Percentiles rank a stretch among this genome's conserved stretches.
Evolutionary conservation across 1,284 basidiomycete species (phyloP).

Genomic region (Apiotrichum montevideense): DNA sequence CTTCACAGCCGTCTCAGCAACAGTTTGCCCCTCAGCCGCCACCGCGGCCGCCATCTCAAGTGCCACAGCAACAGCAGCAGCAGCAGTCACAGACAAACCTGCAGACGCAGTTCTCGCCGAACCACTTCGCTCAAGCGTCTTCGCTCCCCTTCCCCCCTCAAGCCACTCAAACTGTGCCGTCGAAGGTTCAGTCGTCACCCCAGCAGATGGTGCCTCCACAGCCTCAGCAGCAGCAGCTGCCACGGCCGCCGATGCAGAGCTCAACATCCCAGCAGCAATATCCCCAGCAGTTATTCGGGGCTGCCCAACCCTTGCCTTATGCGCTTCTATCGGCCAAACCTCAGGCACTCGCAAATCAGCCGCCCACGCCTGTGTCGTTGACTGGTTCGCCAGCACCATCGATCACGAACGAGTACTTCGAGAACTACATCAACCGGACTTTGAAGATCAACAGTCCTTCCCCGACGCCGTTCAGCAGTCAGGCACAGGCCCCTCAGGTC

Average conservation of each 20-base stretch:
- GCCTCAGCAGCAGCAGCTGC: neutral
- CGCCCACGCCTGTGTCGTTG: conserved; percentile 13
- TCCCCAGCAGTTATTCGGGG: neutral
- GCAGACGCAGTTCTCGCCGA: neutral
- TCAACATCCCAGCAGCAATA: neutral
- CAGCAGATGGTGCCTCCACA: neutral
- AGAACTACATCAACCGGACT: conserved; percentile 13
- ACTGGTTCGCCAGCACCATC: conserved; percentile 5
- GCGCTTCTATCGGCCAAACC: conserved; percentile 10
- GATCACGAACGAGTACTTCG: conserved; percentile 13
- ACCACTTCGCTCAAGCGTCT: neutral
- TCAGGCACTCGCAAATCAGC: neutral
- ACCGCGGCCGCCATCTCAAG: neutral
- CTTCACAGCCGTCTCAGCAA: neutral
- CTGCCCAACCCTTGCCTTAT: conserved; percentile 12
- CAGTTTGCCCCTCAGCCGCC: neutral
- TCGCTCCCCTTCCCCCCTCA: neutral
- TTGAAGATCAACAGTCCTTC: conserved; percentile 13
- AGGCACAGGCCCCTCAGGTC: neutral
- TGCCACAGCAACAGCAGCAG: conserved; percentile 5
- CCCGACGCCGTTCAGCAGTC: neutral
- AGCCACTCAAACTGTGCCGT: too few species aligned
- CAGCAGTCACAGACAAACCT: neutral
- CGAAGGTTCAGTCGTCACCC: neutral
- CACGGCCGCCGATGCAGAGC: neutral